phyloP scores from a whole-genome alignment of 106 monocot genomes.

The Dendrobium officinale region DNA sequence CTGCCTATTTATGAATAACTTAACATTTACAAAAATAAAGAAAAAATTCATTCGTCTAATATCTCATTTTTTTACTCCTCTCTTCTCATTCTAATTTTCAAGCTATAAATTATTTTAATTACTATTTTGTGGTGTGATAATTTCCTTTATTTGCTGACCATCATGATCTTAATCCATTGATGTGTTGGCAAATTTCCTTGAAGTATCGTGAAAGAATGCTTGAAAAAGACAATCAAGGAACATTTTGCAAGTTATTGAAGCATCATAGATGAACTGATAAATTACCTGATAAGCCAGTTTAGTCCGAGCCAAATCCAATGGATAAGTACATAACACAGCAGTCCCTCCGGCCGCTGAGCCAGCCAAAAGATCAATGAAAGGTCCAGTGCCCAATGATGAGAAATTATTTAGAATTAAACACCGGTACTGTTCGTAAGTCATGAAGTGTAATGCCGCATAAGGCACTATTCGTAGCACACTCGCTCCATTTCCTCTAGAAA shows the following conservation, averaged over 20 bases:
- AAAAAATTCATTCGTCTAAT: too few species aligned
- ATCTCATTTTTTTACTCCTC: too few species aligned
- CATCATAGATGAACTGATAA: not conserved
- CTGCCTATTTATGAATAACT: too few species aligned
- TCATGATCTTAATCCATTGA: too few species aligned
- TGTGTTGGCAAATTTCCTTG: too few species aligned
- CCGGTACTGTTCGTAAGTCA: constrained; percentile 86
- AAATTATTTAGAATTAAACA: constrained; percentile 76
- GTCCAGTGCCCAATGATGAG: constrained; percentile 63
- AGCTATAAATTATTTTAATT: too few species aligned
- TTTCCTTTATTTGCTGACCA: too few species aligned
- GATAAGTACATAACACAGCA: constrained; percentile 95
- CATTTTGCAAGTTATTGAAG: not conserved
- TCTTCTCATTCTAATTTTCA: too few species aligned
- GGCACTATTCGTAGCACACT: constrained; percentile 93
- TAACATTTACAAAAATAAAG: too few species aligned
- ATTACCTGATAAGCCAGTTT: constrained; percentile 94
- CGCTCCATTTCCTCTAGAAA: constrained; percentile 88
- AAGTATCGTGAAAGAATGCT: too few species aligned
- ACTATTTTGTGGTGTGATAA: too few species aligned
- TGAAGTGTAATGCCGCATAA: constrained; percentile 90
- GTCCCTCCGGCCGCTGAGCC: constrained; percentile 95
- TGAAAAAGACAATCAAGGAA: too few species aligned
- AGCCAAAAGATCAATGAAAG: constrained; percentile 82
- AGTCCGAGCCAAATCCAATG: constrained; percentile 86